A percentile compares a stretch with the other conserved stretches of the same genome.
Evolutionary conservation across 768 basidiomycete species (phyloP).

Genomic region (Arthromyces matolae): DNA sequence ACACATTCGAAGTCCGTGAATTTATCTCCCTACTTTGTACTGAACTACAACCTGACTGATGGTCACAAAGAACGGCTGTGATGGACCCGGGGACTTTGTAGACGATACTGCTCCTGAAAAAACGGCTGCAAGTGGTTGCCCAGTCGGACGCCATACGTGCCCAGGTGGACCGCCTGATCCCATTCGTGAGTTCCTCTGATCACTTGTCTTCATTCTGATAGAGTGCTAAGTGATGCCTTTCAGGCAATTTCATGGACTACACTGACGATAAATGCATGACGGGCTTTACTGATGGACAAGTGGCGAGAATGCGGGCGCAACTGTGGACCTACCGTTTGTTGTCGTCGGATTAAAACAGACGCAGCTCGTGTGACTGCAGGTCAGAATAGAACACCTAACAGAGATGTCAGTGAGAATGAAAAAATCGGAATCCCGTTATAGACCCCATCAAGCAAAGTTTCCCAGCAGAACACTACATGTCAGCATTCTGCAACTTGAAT

Average conservation of each 20-base stretch:
- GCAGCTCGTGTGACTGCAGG: no score
- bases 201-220: neutral
- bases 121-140: constrained; percentile 34
- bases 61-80: constrained; percentile 29
- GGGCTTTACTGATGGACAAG: constrained; percentile 42
- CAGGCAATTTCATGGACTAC: constrained; percentile 49
- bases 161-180: constrained; percentile 34
- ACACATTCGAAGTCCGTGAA: constrained; percentile 38
- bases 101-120: constrained; percentile 41
- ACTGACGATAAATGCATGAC: constrained; percentile 42
- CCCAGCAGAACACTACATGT: no score
- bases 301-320: constrained; percentile 32
- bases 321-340: constrained; percentile 32
- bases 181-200: constrained; percentile 29
- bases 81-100: constrained; percentile 35
- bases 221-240: neutral
- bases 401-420: no score
- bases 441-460: no score
- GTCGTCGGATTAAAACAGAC: no score
- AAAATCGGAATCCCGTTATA: no score
- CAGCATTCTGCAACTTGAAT: no score
- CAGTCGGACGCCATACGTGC: constrained; percentile 28
- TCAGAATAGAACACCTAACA: no score
- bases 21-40: neutral
- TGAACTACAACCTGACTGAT: neutral